Evolutionary conservation across 768 basidiomycete species (phyloP).

Genomic region (Glaciozyma antarctica): DNA sequence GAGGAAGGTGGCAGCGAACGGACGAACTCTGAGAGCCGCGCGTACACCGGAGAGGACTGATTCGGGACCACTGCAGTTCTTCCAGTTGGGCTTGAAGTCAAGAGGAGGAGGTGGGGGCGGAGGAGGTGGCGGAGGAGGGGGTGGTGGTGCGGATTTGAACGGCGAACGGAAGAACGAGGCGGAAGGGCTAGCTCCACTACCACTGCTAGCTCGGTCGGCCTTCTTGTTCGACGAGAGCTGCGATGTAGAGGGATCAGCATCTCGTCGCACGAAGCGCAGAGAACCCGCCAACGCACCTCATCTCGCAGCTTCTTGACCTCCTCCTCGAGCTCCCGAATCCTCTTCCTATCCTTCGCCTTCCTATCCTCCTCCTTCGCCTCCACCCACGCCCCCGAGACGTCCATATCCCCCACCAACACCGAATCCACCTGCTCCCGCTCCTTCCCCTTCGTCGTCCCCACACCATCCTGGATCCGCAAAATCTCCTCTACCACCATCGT

Average conservation of each 20-base stretch:
- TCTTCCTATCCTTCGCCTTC: background rate
- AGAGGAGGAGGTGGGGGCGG: background rate
- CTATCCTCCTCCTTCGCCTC: slow-evolving; percentile 8
- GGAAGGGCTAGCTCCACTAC: background rate
- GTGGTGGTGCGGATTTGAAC: background rate
- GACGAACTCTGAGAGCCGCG: background rate
- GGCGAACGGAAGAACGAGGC: background rate
- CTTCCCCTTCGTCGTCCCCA: background rate
- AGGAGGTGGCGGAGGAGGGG: background rate
- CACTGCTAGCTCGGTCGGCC: background rate
- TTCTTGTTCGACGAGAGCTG: background rate
- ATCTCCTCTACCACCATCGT: background rate
- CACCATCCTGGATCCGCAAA: too few species aligned
- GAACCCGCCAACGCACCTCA: background rate
- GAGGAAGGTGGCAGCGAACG: background rate
- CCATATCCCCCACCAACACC: background rate
- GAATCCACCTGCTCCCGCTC: background rate
- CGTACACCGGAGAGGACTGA: background rate
- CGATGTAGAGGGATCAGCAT: background rate
- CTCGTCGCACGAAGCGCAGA: background rate
- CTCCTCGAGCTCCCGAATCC: background rate
- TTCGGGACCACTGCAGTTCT: background rate
- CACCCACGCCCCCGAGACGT: background rate
- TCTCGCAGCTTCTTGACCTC: background rate
- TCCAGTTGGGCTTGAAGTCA: background rate